Evolutionary conservation across 176 grass and related monocot species (phyloP).

Genomic region (Oryza brachyantha): DNA sequence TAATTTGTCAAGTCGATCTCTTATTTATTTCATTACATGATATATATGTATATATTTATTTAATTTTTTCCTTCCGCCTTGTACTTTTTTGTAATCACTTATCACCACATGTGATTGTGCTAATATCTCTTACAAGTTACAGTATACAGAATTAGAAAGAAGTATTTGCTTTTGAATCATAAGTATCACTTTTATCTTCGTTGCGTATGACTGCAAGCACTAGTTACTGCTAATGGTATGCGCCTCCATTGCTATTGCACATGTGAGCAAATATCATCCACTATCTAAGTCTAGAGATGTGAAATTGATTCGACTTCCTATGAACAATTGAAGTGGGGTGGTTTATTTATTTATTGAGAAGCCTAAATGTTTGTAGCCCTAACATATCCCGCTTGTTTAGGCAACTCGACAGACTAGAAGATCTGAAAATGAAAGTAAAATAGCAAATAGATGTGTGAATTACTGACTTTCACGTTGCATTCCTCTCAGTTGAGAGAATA

Average conservation of each 20-base stretch:
- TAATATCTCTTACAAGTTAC: not conserved
- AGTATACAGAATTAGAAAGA: not conserved
- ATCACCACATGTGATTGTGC: not conserved
- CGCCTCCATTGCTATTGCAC: conserved; percentile 9
- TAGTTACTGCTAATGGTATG: not conserved
- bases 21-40: not conserved
- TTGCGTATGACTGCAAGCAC: not conserved
- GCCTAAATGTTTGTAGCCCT: not conserved
- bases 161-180: not conserved
- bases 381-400: not conserved
- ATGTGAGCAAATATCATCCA: conserved; percentile 2
- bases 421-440: not conserved
- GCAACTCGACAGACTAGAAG: conserved; percentile 19
- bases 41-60: not conserved
- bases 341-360: not conserved
- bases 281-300: not conserved
- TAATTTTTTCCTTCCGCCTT: not conserved
- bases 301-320: not conserved
- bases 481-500: conserved; percentile 2
- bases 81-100: not conserved
- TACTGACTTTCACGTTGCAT: conserved; percentile 36
- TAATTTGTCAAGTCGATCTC: not conserved
- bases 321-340: not conserved
- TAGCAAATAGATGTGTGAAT: conserved; percentile 11
- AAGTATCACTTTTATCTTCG: not conserved